Evolutionary conservation across 2,329 filamentous ascomycete species (phyloP), one percentile per base, ranked within the genome.

Genomic region (Alternaria atra): DNA sequence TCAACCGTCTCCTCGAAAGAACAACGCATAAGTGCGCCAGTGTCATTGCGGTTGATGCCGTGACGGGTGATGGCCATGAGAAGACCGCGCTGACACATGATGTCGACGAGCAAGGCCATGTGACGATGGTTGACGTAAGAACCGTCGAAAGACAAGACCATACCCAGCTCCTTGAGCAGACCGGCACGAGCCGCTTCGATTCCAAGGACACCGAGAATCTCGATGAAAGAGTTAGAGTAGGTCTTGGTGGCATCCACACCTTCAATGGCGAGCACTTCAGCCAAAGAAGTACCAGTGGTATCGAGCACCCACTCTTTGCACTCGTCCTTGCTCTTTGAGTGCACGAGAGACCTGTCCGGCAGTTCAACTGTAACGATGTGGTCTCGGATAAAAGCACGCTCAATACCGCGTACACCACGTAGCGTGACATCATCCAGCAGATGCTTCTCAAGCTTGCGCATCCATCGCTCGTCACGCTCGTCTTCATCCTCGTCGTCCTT

Each of bases 1-100:
- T 99, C 96, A 40, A 99, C 95, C 0, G 95, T 99, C 80, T 99
- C 96, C 81, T 99, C 95, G 82, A 99, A 99, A 2, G 95, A 99
- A 85, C 96, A 99, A 79, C 95, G 91, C 95, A 99, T 99, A 73
- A 99, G 86, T 9, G 95, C 96, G 84, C 95, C 95, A 64, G 96
- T 99, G 77, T 99, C 95, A 27, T 94, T 93, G 73, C 95, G 90
- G 84, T 99, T 99, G 84, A 99, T 99, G 82, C 95, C 95, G 77
- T 99, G 95, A 81, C 95, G 92, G 57, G 95, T 99, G 66, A 99
- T 94, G 13, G 95, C 94, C 80, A 97, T 97, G 73, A 99, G 90
- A 72, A 91, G 90, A 68, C 95, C 95, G 73, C 95, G 89, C 73
- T 96, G 93, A 29, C 94, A 97, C 95, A 99, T 99, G 65, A 99